Percentiles rank a stretch among this genome's conserved stretches.
Evolutionary conservation across 768 basidiomycete species (phyloP).

Genomic region (Rhodotorula sphaerocarpa): DNA sequence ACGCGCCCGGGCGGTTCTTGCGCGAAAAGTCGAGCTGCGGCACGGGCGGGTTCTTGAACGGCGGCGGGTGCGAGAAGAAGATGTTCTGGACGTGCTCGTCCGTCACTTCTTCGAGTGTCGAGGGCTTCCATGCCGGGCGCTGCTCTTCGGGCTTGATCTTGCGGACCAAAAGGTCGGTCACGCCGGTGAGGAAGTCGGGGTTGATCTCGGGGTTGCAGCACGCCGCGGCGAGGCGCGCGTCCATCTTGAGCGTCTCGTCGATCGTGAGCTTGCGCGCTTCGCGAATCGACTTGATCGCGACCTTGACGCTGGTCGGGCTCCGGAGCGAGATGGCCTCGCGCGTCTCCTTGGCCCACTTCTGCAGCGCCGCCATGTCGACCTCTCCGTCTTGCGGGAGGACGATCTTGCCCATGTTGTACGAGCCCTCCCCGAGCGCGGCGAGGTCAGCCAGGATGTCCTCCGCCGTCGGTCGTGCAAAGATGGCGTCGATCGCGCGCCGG

Average conservation of each 20-base stretch:
- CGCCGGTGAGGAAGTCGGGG: constrained; percentile 74
- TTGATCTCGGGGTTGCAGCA: constrained; percentile 64
- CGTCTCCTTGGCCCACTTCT: constrained; percentile 67
- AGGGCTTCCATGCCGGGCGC: constrained; percentile 65
- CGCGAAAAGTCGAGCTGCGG: constrained; percentile 24
- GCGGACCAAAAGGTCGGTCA: constrained; percentile 57
- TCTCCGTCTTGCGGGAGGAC: constrained; percentile 39
- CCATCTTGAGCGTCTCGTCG: constrained; percentile 66
- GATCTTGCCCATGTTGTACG: constrained; percentile 41
- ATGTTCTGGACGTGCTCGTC: constrained; percentile 51
- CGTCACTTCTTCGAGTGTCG: constrained; percentile 55
- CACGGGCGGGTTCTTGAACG: constrained; percentile 29
- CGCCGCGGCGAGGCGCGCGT: constrained; percentile 77
- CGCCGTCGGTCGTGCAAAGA: constrained; percentile 65
- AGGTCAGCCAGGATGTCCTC: constrained; percentile 62
- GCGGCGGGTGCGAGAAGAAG: constrained; percentile 53
- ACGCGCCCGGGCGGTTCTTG: constrained; percentile 37
- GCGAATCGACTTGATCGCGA: constrained; percentile 72
- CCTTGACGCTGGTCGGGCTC: constrained; percentile 86
- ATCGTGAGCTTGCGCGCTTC: constrained; percentile 59
- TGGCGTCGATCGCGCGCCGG: constrained; percentile 68
- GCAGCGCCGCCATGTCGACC: constrained; percentile 48
- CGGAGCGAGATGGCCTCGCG: constrained; percentile 56
- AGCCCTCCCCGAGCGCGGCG: constrained; percentile 43
- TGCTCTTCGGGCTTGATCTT: constrained; percentile 43